Conservation (phyloP, 768 basidiomycete genomes). For the Mycena olivaceomarginata region DNA sequence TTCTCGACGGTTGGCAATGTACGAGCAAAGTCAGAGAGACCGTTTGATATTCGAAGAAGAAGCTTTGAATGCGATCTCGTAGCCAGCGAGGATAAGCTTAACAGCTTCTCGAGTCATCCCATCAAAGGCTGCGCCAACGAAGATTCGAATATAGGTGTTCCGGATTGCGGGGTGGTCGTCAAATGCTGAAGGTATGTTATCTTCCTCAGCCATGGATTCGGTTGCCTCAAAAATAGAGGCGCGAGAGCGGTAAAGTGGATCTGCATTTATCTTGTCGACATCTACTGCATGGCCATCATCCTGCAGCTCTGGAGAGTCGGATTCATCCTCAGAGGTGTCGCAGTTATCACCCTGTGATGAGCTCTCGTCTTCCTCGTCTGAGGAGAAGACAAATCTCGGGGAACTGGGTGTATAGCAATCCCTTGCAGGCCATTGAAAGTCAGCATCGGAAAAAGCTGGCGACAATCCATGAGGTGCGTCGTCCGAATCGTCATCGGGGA, state of each 20-base stretch:
- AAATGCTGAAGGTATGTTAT: slow-evolving; percentile 46
- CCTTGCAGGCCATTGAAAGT: too few relatives aligned
- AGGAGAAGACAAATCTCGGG: too few relatives aligned
- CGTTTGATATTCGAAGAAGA: slow-evolving; percentile 9
- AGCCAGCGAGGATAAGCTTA: slow-evolving; percentile 28
- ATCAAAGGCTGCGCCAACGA: slow-evolving; percentile 30
- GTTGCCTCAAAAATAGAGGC: slow-evolving; percentile 11
- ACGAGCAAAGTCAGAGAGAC: slow-evolving; percentile 43
- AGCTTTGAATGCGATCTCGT: slow-evolving; percentile 3
- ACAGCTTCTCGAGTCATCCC: slow-evolving; percentile 14
- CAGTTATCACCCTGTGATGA: neutral
- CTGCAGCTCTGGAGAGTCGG: slow-evolving; percentile 4
- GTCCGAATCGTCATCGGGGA: too few relatives aligned
- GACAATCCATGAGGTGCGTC: too few relatives aligned
- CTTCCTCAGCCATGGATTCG: neutral
- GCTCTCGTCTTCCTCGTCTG: too few relatives aligned
- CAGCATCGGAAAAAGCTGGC: too few relatives aligned
- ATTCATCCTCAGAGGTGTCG: slow-evolving; percentile 5
- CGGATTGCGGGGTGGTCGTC: slow-evolving; percentile 49
- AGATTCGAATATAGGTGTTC: slow-evolving; percentile 47
- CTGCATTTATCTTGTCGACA: neutral
- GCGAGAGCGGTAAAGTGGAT: slow-evolving; percentile 14
- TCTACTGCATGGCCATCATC: neutral
- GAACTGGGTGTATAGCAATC: too few relatives aligned
- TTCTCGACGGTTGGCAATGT: slow-evolving; percentile 47